These are phyloP conservation scores for Pseudogymnoascus sp. DNA, from an alignment of 2,329 filamentous ascomycete genomes.

Conservation along the genomic window DNA sequence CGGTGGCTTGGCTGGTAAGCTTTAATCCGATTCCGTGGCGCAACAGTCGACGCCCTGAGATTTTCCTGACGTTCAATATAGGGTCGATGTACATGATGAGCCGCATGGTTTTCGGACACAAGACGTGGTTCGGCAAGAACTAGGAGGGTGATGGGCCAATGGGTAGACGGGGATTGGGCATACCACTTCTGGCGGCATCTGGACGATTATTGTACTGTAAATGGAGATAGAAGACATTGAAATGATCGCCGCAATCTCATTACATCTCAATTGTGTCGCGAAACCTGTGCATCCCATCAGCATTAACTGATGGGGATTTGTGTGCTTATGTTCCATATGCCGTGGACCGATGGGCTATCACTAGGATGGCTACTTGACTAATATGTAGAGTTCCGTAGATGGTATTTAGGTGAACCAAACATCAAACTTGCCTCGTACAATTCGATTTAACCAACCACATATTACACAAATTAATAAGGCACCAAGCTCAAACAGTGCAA, in stretches of 20 bases:
- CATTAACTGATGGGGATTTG: background rate
- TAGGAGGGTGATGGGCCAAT: conserved; percentile 26
- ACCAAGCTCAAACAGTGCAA: background rate
- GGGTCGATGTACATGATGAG: conserved; percentile 60
- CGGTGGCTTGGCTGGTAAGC: conserved; percentile 55
- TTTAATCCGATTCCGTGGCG: background rate
- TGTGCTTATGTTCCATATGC: background rate
- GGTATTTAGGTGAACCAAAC: background rate
- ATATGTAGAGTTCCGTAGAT: background rate
- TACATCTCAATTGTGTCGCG: conserved; percentile 14
- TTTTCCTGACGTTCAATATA: conserved; percentile 16
- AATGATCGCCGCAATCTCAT: conserved; percentile 12
- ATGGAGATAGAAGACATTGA: conserved; percentile 16
- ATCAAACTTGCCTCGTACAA: background rate
- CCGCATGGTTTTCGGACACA: conserved; percentile 68
- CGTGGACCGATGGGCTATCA: background rate
- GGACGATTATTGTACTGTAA: conserved; percentile 9
- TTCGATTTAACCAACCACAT: background rate
- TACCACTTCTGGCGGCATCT: background rate
- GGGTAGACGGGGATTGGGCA: background rate
- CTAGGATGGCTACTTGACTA: background rate
- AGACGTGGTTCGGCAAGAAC: conserved; percentile 62
- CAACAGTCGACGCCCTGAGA: background rate
- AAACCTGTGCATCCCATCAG: background rate
- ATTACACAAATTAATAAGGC: background rate